These are phyloP conservation scores for Musa balbisiana DNA, from an alignment of 202 grass and related monocot genomes.

Conservation along the genomic window DNA sequence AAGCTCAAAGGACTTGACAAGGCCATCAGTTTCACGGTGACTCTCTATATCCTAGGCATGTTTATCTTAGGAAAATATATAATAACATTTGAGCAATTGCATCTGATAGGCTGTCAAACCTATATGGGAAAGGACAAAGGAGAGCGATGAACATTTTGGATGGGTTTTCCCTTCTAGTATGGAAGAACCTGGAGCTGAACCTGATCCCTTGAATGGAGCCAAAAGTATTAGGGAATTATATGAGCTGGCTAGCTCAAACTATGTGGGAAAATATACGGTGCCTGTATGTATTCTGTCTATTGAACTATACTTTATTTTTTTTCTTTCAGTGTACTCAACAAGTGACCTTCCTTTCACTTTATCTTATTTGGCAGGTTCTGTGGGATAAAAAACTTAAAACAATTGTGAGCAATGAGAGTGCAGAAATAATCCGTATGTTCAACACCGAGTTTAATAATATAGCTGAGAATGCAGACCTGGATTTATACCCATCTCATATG, in stretches of 20 bases:
- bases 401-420: conserved; percentile 93
- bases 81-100: not conserved
- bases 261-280: conserved; percentile 71
- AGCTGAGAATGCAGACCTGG: conserved; percentile 52
- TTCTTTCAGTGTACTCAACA: not conserved
- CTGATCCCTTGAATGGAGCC: conserved; percentile 52
- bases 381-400: conserved; percentile 93
- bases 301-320: not conserved
- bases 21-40: conserved; percentile 57
- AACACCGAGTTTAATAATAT: conserved; percentile 75
- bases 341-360: not conserved
- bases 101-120: conserved; percentile 52
- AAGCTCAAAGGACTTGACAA: conserved; percentile 86
- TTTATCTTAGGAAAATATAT: not conserved
- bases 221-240: conserved; percentile 74
- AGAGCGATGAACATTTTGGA: conserved; percentile 64
- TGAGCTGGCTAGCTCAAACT: conserved; percentile 62
- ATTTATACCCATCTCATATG: conserved; percentile 63
- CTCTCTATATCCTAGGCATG: not conserved
- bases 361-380: conserved; percentile 43
- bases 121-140: conserved; percentile 76
- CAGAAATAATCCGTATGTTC: conserved; percentile 92
- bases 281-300: conserved; percentile 40
- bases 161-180: conserved; percentile 66
- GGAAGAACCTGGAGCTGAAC: conserved; percentile 63